Evolutionary conservation across 2,329 filamentous ascomycete species (phyloP), one percentile per base, ranked within the genome.

Genomic region (Microsporum ferrugineum): DNA sequence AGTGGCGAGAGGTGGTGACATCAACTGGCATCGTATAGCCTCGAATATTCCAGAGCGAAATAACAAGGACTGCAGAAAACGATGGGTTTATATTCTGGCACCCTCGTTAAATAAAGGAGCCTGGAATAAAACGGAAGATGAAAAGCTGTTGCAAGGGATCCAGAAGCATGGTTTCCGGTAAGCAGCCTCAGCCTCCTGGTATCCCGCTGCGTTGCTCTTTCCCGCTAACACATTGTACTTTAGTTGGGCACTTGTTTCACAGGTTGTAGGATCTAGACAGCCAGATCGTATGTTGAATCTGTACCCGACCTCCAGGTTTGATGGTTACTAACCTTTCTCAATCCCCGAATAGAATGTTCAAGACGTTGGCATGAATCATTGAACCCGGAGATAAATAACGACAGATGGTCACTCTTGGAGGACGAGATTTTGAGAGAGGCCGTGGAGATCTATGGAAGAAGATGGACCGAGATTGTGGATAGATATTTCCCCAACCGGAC

Each of bases 11-110:
- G 57, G 57, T n/a, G 57, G 57, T 38, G 57, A 59, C 12, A 59
- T 59, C 57, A 59, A 59, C 41, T 59, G 57, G 57, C 57, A 59
- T 43, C 57, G 57, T 14, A 59, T 59, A 47, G 57, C 57, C 31
- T 59, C 57, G 6, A 59, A 59, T 47, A 59, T 59, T 29, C 57
- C 57, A 59, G 57, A 49, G 12, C 39, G 57, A 5, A 59, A 59
- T 8, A 59, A 59, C 29, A 59, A 59, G 29, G 57, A 59, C 29
- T 59, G 57, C 27, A 49, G 57, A 23, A 59, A 59, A 49, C 57
- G 57, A 59, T 59, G 57, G 57, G 57, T 59, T 1, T 59, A 59
- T 59, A 59, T 59, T 43, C 57, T 59, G 14, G 57, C 57, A 8
- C 57, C 57, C 23, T 47, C 57, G 2, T 38, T 59, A 27, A 59